Percentiles rank a stretch among this genome's conserved stretches.
phyloP scores from a whole-genome alignment of 2,329 filamentous ascomycete genomes.

The Penicillium verrucosum region DNA sequence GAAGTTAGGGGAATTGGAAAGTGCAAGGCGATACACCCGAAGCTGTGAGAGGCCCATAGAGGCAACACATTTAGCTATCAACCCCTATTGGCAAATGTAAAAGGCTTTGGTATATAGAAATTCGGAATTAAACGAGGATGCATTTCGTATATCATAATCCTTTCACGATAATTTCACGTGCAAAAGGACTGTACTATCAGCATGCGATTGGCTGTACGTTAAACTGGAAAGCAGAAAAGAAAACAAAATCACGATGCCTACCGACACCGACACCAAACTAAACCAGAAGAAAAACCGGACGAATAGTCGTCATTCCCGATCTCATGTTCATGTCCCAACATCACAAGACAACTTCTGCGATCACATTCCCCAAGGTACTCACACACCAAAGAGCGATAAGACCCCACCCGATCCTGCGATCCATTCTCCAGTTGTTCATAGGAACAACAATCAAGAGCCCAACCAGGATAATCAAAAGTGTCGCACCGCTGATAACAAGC shows the following conservation, averaged over 20 bases:
- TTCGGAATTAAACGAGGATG: background rate
- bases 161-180: background rate
- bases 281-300: background rate
- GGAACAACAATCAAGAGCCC: constrained; percentile 78
- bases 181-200: background rate
- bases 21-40: background rate
- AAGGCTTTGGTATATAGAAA: background rate
- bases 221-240: background rate
- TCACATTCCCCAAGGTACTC: constrained; percentile 77
- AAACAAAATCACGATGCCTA: no score
- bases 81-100: background rate
- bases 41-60: background rate
- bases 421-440: constrained; percentile 81
- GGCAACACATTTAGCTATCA: background rate
- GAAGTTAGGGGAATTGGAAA: background rate
- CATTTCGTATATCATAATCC: constrained; percentile 1
- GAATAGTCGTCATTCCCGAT: background rate
- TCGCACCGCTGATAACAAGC: constrained; percentile 79
- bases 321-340: background rate
- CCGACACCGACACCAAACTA: background rate
- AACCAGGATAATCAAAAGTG: constrained; percentile 74
- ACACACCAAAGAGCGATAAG: constrained; percentile 76
- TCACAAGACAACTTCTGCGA: constrained; percentile 61
- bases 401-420: constrained; percentile 73
- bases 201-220: background rate